Evolutionary conservation across 2,329 filamentous ascomycete genomes (phyloP).

Genomic region (Xylaria sp.): DNA sequence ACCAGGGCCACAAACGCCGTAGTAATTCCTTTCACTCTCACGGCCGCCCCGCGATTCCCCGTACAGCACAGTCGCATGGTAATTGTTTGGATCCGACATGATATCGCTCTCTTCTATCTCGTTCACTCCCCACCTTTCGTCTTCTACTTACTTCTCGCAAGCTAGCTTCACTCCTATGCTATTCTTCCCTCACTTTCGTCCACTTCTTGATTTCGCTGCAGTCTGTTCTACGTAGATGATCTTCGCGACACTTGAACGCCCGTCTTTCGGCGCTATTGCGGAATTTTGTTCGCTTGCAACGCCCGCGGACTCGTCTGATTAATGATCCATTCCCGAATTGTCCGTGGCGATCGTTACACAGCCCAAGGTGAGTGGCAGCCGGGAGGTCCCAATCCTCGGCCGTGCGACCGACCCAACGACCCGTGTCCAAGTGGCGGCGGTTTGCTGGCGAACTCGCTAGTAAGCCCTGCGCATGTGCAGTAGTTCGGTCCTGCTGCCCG

Average conservation of each 20-base stretch:
- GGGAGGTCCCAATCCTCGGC: conserved; percentile 10
- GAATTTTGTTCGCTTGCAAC: conserved; percentile 8
- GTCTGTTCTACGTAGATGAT: background rate
- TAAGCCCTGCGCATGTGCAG: conserved; percentile 19
- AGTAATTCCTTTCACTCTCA: conserved; percentile 16
- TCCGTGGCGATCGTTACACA: conserved; percentile 22
- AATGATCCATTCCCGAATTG: conserved; percentile 9
- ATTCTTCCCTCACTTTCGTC: conserved; percentile 8
- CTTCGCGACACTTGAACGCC: background rate
- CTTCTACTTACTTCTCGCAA: conserved; percentile 13
- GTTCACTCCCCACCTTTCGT: conserved; percentile 15
- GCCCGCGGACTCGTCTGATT: conserved; percentile 3
- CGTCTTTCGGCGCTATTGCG: background rate
- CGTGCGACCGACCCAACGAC: conserved; percentile 25
- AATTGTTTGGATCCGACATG: conserved; percentile 37
- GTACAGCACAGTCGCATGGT: conserved; percentile 47
- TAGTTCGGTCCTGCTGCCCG: background rate
- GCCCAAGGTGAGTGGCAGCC: conserved; percentile 25
- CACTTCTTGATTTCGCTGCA: background rate
- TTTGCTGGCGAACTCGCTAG: conserved; percentile 15
- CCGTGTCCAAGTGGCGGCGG: background rate
- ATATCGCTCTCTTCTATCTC: conserved; percentile 23
- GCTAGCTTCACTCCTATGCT: conserved; percentile 12
- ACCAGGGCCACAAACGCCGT: conserved; percentile 10
- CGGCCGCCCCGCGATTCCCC: conserved; percentile 35